These are phyloP conservation scores for Globisporangium sylvaticum DNA, from an alignment of 352 stramenopile genomes.

Conservation along the genomic window DNA sequence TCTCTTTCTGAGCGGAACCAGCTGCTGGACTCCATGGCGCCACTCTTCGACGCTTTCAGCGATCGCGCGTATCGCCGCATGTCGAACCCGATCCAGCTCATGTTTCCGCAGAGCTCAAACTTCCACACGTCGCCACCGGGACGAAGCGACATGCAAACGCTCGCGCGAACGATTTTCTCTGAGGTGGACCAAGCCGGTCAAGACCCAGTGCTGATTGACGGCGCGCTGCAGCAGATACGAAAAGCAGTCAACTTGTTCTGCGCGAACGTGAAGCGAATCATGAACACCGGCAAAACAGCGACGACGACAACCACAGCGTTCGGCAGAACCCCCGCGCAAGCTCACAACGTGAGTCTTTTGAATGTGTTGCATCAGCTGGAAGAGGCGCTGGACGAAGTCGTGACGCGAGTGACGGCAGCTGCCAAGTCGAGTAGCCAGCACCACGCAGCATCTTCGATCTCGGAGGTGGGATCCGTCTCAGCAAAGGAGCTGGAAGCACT, in stretches of 20 bases:
- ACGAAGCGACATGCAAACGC: slow-evolving; percentile 78
- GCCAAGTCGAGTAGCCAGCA: slow-evolving; percentile 8
- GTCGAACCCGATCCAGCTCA: slow-evolving; percentile 78
- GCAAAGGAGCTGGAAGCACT: slow-evolving; percentile 39
- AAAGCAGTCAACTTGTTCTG: slow-evolving; percentile 70
- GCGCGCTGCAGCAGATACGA: slow-evolving; percentile 53
- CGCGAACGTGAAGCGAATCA: slow-evolving; percentile 66
- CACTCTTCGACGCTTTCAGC: slow-evolving; percentile 68
- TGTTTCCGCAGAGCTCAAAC: slow-evolving; percentile 82
- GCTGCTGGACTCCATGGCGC: slow-evolving; percentile 65
- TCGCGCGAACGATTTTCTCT: slow-evolving; percentile 65
- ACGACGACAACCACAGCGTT: slow-evolving; percentile 42
- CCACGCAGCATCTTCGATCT: not conserved
- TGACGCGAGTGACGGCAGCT: slow-evolving; percentile 29
- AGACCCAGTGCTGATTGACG: slow-evolving; percentile 54
- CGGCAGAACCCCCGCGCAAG: slow-evolving; percentile 57
- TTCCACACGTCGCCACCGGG: slow-evolving; percentile 81
- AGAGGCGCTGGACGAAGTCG: slow-evolving; percentile 55
- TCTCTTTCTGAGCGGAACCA: slow-evolving; percentile 48
- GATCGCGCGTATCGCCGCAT: slow-evolving; percentile 58
- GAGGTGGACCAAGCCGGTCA: slow-evolving; percentile 65
- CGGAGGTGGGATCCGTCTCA: slow-evolving; percentile 6
- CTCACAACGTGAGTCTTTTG: slow-evolving; percentile 79
- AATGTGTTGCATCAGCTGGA: slow-evolving; percentile 63
- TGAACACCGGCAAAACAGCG: slow-evolving; percentile 56